These are phyloP conservation scores for Fusarium sp. DNA, from an alignment of 2,329 filamentous ascomycete genomes.

Conservation along the genomic window DNA sequence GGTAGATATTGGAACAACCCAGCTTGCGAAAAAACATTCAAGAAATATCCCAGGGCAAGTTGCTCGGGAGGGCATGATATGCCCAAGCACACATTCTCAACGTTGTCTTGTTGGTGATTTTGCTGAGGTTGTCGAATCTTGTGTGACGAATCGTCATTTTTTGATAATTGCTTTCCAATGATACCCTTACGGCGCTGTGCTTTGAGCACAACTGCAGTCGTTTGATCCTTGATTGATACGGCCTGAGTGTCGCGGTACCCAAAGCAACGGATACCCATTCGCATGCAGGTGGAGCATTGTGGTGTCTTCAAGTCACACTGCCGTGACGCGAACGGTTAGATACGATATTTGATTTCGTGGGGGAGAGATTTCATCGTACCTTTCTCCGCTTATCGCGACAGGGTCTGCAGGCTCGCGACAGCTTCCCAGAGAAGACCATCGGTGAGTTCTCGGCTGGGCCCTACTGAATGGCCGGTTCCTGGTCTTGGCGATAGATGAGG, in stretches of 20 bases:
- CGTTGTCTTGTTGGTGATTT: accelerated
- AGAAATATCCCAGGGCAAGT: constrained; percentile 5
- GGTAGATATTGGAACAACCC: constrained; percentile 3
- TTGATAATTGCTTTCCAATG: not conserved
- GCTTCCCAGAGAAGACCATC: too few relatives aligned
- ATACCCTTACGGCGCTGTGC: not conserved
- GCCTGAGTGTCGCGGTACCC: not conserved
- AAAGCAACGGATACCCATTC: constrained; percentile 3
- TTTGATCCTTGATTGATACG: constrained; percentile 12
- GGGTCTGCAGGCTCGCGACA: too few relatives aligned
- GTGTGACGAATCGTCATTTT: accelerated
- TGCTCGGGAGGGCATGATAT: constrained; percentile 1
- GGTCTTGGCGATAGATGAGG: too few relatives aligned
- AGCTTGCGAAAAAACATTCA: not conserved
- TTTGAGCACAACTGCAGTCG: not conserved
- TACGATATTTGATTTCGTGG: too few relatives aligned
- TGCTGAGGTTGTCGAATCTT: not conserved
- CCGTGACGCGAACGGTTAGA: not conserved
- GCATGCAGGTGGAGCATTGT: constrained; percentile 2
- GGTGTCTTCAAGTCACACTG: constrained; percentile 7
- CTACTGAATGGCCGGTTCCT: too few relatives aligned
- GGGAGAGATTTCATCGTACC: not conserved
- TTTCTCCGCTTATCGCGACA: constrained; percentile 9
- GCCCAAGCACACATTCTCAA: not conserved
- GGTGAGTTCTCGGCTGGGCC: too few relatives aligned